These are phyloP conservation scores for Trichocomaceae sp. DNA, from an alignment of 2,329 filamentous ascomycete genomes.

Conservation along the genomic window DNA sequence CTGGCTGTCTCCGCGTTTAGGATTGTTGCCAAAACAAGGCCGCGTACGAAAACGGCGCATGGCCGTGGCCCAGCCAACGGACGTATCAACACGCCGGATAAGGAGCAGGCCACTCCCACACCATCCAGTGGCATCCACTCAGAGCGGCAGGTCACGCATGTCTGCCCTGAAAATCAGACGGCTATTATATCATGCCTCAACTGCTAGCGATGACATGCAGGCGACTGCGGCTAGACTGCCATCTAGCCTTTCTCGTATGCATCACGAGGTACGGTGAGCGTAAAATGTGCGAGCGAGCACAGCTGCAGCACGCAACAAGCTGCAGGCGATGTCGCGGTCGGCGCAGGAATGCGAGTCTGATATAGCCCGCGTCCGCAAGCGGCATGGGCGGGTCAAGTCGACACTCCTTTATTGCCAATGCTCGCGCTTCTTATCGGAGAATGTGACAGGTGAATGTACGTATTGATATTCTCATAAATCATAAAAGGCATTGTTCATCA, in stretches of 20 bases:
- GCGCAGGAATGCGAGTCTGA: neutral
- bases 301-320: neutral
- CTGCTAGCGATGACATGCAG: neutral
- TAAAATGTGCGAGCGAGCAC: neutral
- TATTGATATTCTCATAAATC: neutral
- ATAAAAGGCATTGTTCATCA: too few species aligned
- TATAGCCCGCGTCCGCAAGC: slow-evolving; percentile 5
- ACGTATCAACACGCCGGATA: neutral
- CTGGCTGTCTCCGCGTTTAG: neutral
- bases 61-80: slow-evolving; percentile 1
- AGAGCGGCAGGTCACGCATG: neutral
- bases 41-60: slow-evolving; percentile 8
- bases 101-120: neutral
- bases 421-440: neutral
- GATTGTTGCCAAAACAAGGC: slow-evolving; percentile 7
- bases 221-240: neutral
- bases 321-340: neutral
- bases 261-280: neutral
- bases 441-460: neutral
- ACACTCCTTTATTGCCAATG: neutral
- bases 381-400: neutral
- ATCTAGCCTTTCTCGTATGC: neutral
- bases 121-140: slow-evolving; percentile 1
- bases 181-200: too few species aligned
- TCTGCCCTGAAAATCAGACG: too few species aligned